phyloP scores from a whole-genome alignment of 176 grass and related monocot species.

The Panicum miliaceum region DNA sequence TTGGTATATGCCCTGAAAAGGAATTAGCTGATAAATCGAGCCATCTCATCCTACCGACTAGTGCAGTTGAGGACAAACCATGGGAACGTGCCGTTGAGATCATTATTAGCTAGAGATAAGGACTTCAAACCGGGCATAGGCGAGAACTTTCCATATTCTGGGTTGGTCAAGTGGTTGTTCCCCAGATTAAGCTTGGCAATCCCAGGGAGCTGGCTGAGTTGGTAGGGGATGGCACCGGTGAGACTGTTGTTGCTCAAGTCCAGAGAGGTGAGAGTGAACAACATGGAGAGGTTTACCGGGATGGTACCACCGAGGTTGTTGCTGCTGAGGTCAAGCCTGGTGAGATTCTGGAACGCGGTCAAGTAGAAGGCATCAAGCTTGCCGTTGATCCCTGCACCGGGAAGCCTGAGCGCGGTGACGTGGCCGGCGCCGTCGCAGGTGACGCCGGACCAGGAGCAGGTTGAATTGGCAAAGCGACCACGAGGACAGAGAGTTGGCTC shows the following conservation, averaged over 20 bases:
- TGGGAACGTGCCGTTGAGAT: neutral
- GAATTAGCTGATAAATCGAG: neutral
- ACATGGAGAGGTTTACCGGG: constrained; percentile 39
- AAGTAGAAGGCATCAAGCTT: constrained; percentile 46
- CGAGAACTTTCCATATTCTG: neutral
- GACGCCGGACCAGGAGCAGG: constrained; percentile 55
- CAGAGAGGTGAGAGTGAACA: neutral
- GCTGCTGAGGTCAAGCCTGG: constrained; percentile 35
- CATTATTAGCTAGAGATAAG: neutral
- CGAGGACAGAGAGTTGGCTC: neutral
- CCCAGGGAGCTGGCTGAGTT: constrained; percentile 6
- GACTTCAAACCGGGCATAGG: neutral
- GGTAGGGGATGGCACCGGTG: neutral
- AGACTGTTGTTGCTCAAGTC: neutral
- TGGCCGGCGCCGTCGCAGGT: constrained; percentile 31
- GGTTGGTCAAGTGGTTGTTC: neutral
- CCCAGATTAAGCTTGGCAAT: neutral
- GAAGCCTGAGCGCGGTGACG: constrained; percentile 34
- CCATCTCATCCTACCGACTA: neutral
- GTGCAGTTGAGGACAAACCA: neutral
- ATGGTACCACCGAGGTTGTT: constrained; percentile 47
- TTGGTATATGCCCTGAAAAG: neutral
- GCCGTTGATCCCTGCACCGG: constrained; percentile 16
- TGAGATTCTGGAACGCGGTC: constrained; percentile 28
- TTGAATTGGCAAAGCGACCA: constrained; percentile 51